These are phyloP conservation scores for Cladosporium sphaerospermum DNA, from an alignment of 2,329 filamentous ascomycete genomes.

Conservation along the genomic window DNA sequence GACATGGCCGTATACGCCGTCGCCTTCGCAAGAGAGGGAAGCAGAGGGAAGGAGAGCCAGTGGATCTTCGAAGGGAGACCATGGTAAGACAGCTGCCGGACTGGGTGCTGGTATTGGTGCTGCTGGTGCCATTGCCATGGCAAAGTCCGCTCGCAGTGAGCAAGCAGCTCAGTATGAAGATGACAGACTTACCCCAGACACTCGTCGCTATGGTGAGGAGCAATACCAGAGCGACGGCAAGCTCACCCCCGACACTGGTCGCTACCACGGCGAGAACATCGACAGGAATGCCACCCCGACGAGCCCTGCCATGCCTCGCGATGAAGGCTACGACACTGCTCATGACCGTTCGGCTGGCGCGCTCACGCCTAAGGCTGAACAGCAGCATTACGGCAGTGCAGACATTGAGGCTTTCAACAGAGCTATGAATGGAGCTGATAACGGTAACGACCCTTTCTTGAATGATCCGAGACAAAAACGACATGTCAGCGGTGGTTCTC, in stretches of 20 bases:
- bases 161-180: constrained; percentile 32
- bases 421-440: constrained; percentile 39
- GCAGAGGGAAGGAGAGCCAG: constrained; percentile 13
- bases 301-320: constrained; percentile 56
- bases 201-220: constrained; percentile 14
- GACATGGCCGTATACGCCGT: constrained; percentile 30
- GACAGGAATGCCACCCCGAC: constrained; percentile 32
- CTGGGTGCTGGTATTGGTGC: constrained; percentile 20
- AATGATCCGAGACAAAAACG: constrained; percentile 51
- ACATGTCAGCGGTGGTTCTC: constrained; percentile 81
- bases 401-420: constrained; percentile 47
- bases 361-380: constrained; percentile 38
- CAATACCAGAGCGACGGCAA: constrained; percentile 33
- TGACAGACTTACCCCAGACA: constrained; percentile 34
- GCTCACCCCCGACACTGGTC: constrained; percentile 33
- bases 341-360: constrained; percentile 44
- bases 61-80: constrained; percentile 14
- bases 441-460: constrained; percentile 53
- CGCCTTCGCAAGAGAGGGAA: constrained; percentile 18
- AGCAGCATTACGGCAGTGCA: constrained; percentile 47
- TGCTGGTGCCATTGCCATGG: constrained; percentile 22
- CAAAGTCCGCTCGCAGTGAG: constrained; percentile 5
- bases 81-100: constrained; percentile 16
- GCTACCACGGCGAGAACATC: constrained; percentile 6
- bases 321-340: constrained; percentile 87